Base-by-base conservation (phyloP, 176 grass and related monocot genomes). In the Oryza brachyantha region DNA sequence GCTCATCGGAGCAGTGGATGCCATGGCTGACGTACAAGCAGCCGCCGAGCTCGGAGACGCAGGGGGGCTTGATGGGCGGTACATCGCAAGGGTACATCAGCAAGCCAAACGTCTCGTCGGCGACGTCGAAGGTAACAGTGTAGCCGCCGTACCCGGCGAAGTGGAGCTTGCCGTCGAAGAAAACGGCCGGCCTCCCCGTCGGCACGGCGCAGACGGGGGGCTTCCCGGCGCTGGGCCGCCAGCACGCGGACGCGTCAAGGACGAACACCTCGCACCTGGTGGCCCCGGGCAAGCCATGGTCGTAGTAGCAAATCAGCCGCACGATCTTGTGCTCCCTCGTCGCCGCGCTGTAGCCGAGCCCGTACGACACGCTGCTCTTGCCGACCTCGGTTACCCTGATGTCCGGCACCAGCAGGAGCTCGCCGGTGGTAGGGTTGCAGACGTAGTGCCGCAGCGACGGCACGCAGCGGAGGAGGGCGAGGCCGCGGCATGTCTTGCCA, bases 81-180 rank as follows among this genome's bases (percentile, higher is more conserved):
- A 43, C 2, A 43, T 43, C 41, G 12, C 11, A 10, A 43, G 41
- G 41, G 41, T 43, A 10, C 8, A 43, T 43, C 41, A 43, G 12
- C 5, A 43, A 43, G 39, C 41, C 45, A 10, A 70, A 70, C 0
- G 68, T 70, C 68, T 70, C 68, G 68, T 40, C 25, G 40, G 8
- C 16, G 24, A 70, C 26, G 25, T 46, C 45, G 24, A 70, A 70
- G 39, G 43, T 36, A 6, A 36, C 35, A 36, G 7, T 36, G 35
- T 3, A 32, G 31, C 31, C 31, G 2, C 31, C 35, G 35, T 3
- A 36, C 35, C 35, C 5, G 35, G 35, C 5, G 4, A 36, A 70
- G 39, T 70, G 67, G 24, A 70, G 39, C 14, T 70, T 70, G 24
- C 24, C 39, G 39, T 70, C 45, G 67, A 38, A 70, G 67, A 70